Evolutionary conservation across 116 monocot genomes (phyloP).

Genomic region (Posidonia oceanica): DNA sequence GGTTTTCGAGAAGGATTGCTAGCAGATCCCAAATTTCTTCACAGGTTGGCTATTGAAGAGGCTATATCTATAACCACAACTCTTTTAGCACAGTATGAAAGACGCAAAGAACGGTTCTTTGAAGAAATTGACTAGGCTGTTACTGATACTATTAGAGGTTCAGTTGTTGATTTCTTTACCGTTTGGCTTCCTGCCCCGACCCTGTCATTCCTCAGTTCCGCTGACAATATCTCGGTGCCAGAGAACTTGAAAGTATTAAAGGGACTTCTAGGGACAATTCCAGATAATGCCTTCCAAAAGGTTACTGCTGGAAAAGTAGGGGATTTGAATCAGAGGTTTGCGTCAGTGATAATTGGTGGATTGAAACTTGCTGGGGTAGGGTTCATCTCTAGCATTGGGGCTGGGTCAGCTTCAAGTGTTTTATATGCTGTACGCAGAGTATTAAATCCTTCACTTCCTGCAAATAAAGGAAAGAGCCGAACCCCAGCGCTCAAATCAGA

Average conservation of each 20-base stretch:
- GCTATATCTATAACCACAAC: constrained; percentile 81
- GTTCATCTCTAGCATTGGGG: constrained; percentile 86
- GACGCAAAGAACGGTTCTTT: constrained; percentile 80
- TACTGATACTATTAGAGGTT: constrained; percentile 92
- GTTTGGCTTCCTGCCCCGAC: constrained; percentile 99
- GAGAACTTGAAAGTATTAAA: constrained; percentile 63
- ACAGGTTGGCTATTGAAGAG: constrained; percentile 93
- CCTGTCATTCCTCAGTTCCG: constrained; percentile 63
- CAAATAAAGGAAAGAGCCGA: constrained; percentile 20
- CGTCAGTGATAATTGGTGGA: constrained; percentile 73
- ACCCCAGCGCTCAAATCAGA: constrained; percentile 71
- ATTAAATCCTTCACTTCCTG: constrained; percentile 32
- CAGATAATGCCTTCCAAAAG: constrained; percentile 96
- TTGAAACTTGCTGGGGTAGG: constrained; percentile 91
- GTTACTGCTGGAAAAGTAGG: constrained; percentile 53
- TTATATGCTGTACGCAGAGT: constrained; percentile 34
- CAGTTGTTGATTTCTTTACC: constrained; percentile 96
- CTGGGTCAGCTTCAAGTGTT: constrained; percentile 53
- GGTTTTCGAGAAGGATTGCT: constrained; percentile 91
- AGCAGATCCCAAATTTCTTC: constrained; percentile 91
- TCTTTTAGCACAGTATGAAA: constrained; percentile 87
- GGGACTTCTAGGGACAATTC: constrained; percentile 60
- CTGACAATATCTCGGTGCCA: constrained; percentile 24
- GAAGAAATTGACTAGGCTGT: constrained; percentile 96
- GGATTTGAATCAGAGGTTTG: constrained; percentile 73